Percentiles rank a stretch among this genome's conserved stretches.
phyloP scores from a whole-genome alignment of 257 asterid species.

The Solanum pinnatisectum region DNA sequence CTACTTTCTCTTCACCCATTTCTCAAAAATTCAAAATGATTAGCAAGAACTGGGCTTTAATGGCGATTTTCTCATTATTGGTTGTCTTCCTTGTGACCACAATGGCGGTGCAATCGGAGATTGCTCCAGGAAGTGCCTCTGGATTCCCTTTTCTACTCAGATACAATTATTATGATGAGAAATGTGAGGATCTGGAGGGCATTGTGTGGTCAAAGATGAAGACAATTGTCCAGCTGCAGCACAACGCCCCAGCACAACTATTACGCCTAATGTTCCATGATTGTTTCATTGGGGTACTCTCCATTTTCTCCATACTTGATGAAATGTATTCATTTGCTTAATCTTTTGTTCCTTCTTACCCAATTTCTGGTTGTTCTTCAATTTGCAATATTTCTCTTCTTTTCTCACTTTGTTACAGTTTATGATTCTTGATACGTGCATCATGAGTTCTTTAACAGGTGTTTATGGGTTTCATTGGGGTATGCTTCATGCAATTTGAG shows the following conservation, averaged over 20 bases:
- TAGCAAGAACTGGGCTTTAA: background rate
- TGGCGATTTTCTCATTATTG: background rate
- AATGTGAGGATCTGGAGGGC: background rate
- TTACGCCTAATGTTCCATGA: slow-evolving; percentile 27
- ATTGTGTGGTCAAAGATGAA: background rate
- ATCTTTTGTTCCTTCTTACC: background rate
- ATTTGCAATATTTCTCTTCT: background rate
- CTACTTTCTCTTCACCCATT: background rate
- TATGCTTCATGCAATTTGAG: background rate
- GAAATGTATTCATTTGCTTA: background rate
- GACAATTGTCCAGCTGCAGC: background rate
- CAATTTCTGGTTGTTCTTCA: background rate
- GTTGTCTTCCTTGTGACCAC: background rate
- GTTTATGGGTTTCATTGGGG: background rate
- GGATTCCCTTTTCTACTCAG: background rate
- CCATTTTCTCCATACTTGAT: background rate
- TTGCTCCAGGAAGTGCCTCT: background rate
- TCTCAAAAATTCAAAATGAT: background rate
- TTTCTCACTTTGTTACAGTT: background rate
- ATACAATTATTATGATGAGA: background rate
- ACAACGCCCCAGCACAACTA: slow-evolving; percentile 19
- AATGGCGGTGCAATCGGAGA: background rate
- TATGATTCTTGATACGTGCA: background rate
- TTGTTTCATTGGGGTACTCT: slow-evolving; percentile 21
- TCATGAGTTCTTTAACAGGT: background rate